Base-by-base conservation (phyloP, 1,284 basidiomycete species). In the Stygiomarasmius scandens region DNA sequence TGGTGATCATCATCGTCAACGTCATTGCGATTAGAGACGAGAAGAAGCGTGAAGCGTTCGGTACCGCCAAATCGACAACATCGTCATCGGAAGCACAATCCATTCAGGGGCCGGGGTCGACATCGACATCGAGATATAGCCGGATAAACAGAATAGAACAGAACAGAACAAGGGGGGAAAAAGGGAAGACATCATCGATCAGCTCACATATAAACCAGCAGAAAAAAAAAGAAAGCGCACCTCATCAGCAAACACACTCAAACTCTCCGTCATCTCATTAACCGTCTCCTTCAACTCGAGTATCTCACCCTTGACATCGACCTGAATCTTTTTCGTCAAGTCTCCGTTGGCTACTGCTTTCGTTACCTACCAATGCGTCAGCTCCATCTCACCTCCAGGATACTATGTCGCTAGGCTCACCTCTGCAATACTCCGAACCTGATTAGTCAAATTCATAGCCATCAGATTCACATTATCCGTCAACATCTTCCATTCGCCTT, bases 281-380 rank as follows among this genome's bases (percentile, higher is more conserved):
- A 96, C 93, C 0, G 90, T 93, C 70, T 90, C 85, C 73, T 91
- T 90, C 74, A 90, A 71, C 67, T 95, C 92, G 44, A 94, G 77
- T 67, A 97, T 96, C 77, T 96, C 94, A 24, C 95, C 95, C 23
- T 89, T 85, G 46, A 94, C 93, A 61, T 93, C 87, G 64, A 96
- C 93, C 56, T 85, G 87, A 65, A 96, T 94, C 74, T 93, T 93
- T 78, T 95, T 92, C 1, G 87, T 92, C 70, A 96, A 79, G 69
- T 96, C 93, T 52, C 94, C 95, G 34, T 85, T 82, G 0, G 95
- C 93, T 55, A 96, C 95, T 22, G 95, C 95, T 59, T 95, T 96
- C 32, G 87, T 93, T 22, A 90, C 92, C 38, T 41, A 41, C n/a
- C n/a, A n/a, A n/a, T n/a, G n/a, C n/a, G n/a, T n/a, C n/a, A n/a